Base-by-base conservation (phyloP, 768 basidiomycete genomes). In the Pulveroboletus sp. region DNA sequence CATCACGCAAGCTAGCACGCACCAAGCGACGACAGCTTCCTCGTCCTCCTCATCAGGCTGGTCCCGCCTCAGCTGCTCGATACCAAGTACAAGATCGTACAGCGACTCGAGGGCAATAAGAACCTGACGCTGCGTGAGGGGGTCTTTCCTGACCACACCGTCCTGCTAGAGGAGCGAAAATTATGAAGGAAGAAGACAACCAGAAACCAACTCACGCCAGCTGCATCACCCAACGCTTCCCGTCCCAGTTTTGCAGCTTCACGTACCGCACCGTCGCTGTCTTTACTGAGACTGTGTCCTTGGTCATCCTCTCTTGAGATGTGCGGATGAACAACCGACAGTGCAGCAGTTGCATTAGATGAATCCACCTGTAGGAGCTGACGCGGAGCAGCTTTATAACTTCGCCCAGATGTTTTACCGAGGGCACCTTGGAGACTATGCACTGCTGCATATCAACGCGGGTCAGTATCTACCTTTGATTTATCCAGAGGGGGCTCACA, bases 331-430 rank as follows among this genome's bases (percentile, higher is more conserved):
- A 67, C 73, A 65, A 49, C 78, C 70, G 62, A 75, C 61, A 55
- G 50, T 7, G 61, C 58, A n/a, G 72, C 43, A 32, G 66, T 59
- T 10, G 71, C 59, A 53, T 73, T 70, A 32, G 69, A 63, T 43
- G 81, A 62, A 51, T 90, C 87, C 8, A 98, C 92, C 66, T 98
- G 93, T 5, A 99, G 78, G 24, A 98, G 81, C 53, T 96, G 95
- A 37, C 95, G 81, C 13, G 96, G 96, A n/a, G 94, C 94, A 28
- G 93, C 92, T 60, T 93, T 93, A 64, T 93, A 90, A 53, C 93
- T 94, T 49, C 95, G 77, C 24, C 92, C 88, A 32, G 93, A 91
- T 2, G 94, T 95, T 69, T 86, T 93, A 8, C 96, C 96, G 5
- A 99, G 78, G 8, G 93, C 96, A 48, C 95, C 94, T 73, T 96